Conservation (phyloP, 805 yeast species). For the Cyberlindnera mississippiensis region DNA sequence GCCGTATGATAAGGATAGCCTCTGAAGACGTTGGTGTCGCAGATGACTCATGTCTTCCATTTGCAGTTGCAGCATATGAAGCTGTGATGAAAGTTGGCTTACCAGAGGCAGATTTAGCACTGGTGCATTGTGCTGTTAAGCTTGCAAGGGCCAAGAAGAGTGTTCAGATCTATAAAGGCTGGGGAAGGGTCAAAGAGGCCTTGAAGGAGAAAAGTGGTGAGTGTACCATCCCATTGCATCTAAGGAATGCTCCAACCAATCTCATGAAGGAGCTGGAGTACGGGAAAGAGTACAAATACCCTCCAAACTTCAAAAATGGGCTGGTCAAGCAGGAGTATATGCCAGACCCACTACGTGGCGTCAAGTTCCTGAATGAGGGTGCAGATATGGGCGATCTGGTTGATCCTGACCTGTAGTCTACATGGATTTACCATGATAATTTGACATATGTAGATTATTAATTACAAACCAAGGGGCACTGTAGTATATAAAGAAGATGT, state of each 20-base stretch:
- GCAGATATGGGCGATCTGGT: constrained; percentile 48
- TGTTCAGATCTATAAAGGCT: constrained; percentile 79
- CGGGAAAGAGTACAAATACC: constrained; percentile 80
- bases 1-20: constrained; percentile 92
- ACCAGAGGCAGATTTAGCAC: constrained; percentile 87
- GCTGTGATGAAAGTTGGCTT: constrained; percentile 88
- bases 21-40: constrained; percentile 89
- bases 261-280: constrained; percentile 89
- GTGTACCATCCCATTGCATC: constrained; percentile 66
- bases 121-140: constrained; percentile 93
- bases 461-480: too few species aligned
- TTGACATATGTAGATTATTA: not conserved
- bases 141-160: constrained; percentile 83
- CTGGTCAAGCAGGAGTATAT: constrained; percentile 68
- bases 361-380: constrained; percentile 47
- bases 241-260: constrained; percentile 91
- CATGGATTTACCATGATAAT: too few species aligned
- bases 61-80: constrained; percentile 80
- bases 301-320: constrained; percentile 76
- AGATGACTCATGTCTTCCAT: constrained; percentile 80
- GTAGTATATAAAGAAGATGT: not conserved
- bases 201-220: constrained; percentile 50
- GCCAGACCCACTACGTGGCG: constrained; percentile 54
- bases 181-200: constrained; percentile 59
- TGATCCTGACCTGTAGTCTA: constrained; percentile 44